Evolutionary conservation across 164 flowering plant species (phyloP), one percentile per base, ranked within the genome.

Genomic region (Protea cynaroides): DNA sequence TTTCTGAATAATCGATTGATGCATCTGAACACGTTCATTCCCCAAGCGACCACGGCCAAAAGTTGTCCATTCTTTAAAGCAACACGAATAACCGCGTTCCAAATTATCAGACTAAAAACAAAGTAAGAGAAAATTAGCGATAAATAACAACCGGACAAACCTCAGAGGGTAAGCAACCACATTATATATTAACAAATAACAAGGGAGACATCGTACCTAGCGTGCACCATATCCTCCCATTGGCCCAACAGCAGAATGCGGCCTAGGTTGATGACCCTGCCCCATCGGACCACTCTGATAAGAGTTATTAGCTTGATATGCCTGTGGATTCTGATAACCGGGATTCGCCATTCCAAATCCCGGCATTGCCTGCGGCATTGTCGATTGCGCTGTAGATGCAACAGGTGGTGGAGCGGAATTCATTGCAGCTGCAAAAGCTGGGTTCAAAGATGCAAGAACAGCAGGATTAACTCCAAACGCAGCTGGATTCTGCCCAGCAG

Each of bases 401-500:
- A 56, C 37, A 18, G 64, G 50, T 5, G 56, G 68, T 14, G 54
- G 38, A 17, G 57, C 68, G 17, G 70, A 8, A 59, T 55, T 59
- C 70, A 70, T 58, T 2, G 43, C 43, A 8, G 71, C 77, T 18
- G 66, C 77, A 11, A 67, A 29, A 36, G 63, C 76, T 0, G 78
- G 78, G 58, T 68, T 75, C 49, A 75, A 49, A n/a, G 76, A 61
- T 12, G 72, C 76, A 56, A 75, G 22, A 60, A 68, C 59, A 19
- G 68, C 64, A 12, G 71, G 73, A 4, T 71, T 21, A 4, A 74
- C 58, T 19, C 78, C 78, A 59, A 75, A 75, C 7, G 78, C 78
- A 65, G 73, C 75, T 19, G 78, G 78, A 62, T 75, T 75, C 61
- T 75, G 78, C 62, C 75, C 75, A 22, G 78, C 75, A 46, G 78